Evolutionary conservation across 495 filamentous ascomycete genomes (phyloP).

Genomic region (Tuber microsphaerosporum): DNA sequence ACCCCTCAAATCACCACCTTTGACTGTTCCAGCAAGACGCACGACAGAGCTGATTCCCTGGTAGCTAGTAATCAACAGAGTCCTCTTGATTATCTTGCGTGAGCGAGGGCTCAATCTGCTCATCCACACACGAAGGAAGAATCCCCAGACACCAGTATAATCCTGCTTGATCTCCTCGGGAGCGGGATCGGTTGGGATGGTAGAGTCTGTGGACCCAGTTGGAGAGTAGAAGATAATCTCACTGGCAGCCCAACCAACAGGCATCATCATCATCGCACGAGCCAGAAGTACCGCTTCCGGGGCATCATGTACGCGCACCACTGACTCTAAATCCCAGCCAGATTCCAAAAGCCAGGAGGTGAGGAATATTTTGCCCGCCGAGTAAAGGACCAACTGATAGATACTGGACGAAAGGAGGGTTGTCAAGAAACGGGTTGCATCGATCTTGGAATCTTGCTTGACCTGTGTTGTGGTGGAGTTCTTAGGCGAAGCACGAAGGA

Average conservation of each 20-base stretch:
- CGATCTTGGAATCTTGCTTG: conserved; percentile 15
- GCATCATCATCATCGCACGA: conserved; percentile 37
- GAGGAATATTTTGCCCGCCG: conserved; percentile 32
- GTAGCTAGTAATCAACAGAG: conserved; percentile 31
- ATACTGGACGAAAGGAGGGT: conserved; percentile 29
- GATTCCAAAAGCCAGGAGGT: conserved; percentile 32
- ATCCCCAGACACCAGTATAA: conserved; percentile 24
- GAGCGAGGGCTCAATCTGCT: conserved; percentile 29
- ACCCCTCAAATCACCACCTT: conserved; percentile 33
- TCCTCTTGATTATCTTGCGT: conserved; percentile 37
- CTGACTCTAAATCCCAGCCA: conserved; percentile 36
- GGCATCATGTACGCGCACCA: conserved; percentile 29
- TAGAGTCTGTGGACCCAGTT: conserved; percentile 16
- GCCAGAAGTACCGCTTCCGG: conserved; percentile 27
- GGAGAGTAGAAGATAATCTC: conserved; percentile 38
- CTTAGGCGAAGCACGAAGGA: conserved; percentile 24
- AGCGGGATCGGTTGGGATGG: conserved; percentile 15
- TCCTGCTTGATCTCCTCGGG: conserved; percentile 14
- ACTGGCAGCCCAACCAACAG: conserved; percentile 35
- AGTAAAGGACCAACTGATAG: conserved; percentile 33
- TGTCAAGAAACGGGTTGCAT: conserved; percentile 27
- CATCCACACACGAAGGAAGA: conserved; percentile 29
- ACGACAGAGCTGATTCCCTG: conserved; percentile 33
- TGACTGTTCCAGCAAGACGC: conserved; percentile 29
- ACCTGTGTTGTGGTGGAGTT: conserved; percentile 11